Conservation (phyloP, 345 rosid genomes). For the Alliaria petiolata region DNA sequence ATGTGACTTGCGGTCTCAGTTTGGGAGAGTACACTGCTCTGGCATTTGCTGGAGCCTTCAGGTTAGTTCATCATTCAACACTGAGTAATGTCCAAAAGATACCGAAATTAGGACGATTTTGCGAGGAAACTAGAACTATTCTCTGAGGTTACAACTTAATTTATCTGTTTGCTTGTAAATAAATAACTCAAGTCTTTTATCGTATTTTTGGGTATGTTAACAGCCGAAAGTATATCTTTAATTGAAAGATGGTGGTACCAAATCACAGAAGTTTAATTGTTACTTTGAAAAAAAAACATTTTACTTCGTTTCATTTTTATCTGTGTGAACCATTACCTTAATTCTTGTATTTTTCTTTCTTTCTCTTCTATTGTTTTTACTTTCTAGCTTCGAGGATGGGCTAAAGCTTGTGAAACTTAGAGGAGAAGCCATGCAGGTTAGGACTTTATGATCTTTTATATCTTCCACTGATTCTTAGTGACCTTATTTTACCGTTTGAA, state of each 20-base stretch:
- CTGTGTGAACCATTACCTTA: background rate
- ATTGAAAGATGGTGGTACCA: background rate
- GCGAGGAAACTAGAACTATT: background rate
- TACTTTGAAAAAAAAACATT: background rate
- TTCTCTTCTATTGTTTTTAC: constrained; percentile 16
- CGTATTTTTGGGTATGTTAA: background rate
- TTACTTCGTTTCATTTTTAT: background rate
- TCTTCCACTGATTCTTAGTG: background rate
- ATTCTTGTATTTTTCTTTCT: background rate
- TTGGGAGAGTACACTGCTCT: constrained; percentile 98
- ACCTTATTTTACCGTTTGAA: constrained; percentile 3
- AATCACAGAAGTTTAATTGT: background rate
- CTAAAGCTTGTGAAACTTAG: constrained; percentile 91
- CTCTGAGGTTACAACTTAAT: background rate
- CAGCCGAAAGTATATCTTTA: background rate
- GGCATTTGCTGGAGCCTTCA: constrained; percentile 95
- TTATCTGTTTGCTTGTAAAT: background rate
- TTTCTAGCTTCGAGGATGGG: constrained; percentile 87
- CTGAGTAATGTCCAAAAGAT: background rate
- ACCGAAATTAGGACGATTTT: background rate
- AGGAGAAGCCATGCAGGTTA: constrained; percentile 99
- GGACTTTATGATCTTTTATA: background rate
- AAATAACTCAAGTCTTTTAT: background rate
- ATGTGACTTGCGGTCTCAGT: constrained; percentile 96
- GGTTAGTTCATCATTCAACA: constrained; percentile 38